A percentile compares a stretch with the other conserved stretches of the same genome.
Conservation (phyloP, 306 rosid genomes). For the Quercus berberidifolia region DNA sequence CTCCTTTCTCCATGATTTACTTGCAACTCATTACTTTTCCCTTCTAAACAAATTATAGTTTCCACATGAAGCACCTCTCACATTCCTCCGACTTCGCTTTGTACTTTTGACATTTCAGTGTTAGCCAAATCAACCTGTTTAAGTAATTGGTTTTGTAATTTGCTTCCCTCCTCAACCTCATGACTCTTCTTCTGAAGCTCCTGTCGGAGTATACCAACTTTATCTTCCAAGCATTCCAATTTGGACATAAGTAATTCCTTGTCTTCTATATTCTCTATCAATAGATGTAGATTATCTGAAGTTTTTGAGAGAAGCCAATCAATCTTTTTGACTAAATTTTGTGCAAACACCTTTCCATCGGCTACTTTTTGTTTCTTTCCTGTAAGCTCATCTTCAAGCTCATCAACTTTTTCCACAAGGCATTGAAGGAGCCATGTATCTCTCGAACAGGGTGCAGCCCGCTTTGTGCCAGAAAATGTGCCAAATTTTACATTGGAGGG, state of each 20-base stretch:
- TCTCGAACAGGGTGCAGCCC: conserved; percentile 74
- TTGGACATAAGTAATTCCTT: too few relatives aligned
- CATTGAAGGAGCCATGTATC: conserved; percentile 67
- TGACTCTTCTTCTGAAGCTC: too few relatives aligned
- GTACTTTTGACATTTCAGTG: conserved; percentile 28
- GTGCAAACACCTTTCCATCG: too few relatives aligned
- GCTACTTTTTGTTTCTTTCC: too few relatives aligned
- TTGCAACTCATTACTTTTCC: conserved; percentile 33
- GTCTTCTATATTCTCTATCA: too few relatives aligned
- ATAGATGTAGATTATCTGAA: too few relatives aligned
- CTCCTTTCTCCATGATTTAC: conserved; percentile 19
- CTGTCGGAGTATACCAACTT: too few relatives aligned
- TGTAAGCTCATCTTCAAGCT: too few relatives aligned
- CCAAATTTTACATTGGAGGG: conserved; percentile 35
- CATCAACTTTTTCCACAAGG: background rate
- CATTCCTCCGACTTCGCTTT: conserved; percentile 23
- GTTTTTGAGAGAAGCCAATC: too few relatives aligned
- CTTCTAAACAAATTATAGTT: conserved; percentile 32
- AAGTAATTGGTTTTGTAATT: conserved; percentile 13
- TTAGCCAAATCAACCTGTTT: conserved; percentile 9
- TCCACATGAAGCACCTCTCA: conserved; percentile 33
- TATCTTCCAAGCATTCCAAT: too few relatives aligned
- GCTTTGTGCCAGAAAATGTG: conserved; percentile 50
- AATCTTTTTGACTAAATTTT: too few relatives aligned
- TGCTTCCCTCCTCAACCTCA: conserved; percentile 12